Conservation (phyloP, 192 early-diverging fungal genomes). For the Coemansia sp. region DNA sequence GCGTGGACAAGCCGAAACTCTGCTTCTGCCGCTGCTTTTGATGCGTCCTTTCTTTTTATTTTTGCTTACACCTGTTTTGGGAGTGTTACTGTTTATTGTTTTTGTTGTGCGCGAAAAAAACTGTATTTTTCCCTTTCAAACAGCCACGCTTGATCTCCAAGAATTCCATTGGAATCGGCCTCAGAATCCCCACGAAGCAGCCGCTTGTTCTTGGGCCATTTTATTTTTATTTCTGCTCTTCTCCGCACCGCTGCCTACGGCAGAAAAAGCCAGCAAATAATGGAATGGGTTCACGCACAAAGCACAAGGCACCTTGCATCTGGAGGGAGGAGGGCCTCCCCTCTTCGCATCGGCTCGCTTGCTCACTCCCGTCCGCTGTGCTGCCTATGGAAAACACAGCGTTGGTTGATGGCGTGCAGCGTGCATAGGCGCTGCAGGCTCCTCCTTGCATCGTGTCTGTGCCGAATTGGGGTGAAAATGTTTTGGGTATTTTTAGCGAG, state of each 20-base stretch:
- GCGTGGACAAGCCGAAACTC: too few species aligned
- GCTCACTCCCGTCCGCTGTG: too few species aligned
- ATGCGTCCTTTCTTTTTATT: conserved; percentile 1
- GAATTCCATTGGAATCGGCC: not conserved
- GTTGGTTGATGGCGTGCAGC: not conserved
- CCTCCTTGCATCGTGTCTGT: not conserved
- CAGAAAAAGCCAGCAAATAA: not conserved
- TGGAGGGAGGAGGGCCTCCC: too few species aligned
- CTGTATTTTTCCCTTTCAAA: conserved; percentile 2
- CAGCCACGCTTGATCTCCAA: conserved; percentile 8
- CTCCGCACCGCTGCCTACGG: not conserved
- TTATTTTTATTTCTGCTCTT: not conserved
- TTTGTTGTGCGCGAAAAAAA: not conserved
- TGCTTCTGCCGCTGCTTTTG: too few species aligned
- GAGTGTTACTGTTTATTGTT: conserved; percentile 1
- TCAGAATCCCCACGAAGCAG: not conserved
- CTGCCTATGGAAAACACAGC: not conserved
- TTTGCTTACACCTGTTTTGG: not conserved
- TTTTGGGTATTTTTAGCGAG: not conserved
- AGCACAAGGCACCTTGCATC: not conserved
- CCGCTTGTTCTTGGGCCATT: not conserved
- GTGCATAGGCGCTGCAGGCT: not conserved
- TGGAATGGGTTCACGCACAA: not conserved
- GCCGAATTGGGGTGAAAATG: not conserved
- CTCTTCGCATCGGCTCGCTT: not conserved